Evolutionary conservation across 1,284 basidiomycete genomes (phyloP).

Genomic region (Ustilago loliicola): DNA sequence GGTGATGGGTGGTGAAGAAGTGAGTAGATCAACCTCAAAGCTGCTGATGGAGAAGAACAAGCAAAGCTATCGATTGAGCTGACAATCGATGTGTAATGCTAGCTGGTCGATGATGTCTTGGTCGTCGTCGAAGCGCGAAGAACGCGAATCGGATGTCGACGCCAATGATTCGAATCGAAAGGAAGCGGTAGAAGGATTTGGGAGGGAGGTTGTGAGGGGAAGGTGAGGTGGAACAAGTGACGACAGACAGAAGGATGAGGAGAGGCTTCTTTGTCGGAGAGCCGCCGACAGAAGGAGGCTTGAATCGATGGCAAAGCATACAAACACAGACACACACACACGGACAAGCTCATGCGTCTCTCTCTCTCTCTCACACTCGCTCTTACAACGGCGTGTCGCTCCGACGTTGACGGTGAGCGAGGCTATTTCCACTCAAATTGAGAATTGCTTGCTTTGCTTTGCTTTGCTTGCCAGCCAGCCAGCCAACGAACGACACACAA

Average conservation of each 20-base stretch:
- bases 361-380: neutral
- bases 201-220: neutral
- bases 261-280: constrained; percentile 3
- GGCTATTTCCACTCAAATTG: constrained; percentile 4
- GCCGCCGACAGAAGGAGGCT: constrained; percentile 7
- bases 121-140: constrained; percentile 5
- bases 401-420: neutral
- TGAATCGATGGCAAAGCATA: neutral
- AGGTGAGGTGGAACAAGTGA: neutral
- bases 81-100: neutral
- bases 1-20: constrained; percentile 1
- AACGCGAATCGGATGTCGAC: constrained; percentile 6
- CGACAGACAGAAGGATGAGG: neutral
- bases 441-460: neutral
- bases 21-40: neutral
- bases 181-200: neutral
- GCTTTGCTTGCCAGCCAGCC: constrained; percentile 4
- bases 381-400: neutral
- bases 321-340: neutral
- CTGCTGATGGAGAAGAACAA: neutral
- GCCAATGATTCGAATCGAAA: neutral
- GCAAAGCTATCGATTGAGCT: neutral
- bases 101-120: neutral
- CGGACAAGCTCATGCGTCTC: neutral
- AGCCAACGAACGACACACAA: neutral